Conservation (phyloP, 805 yeast species). For the Pichia deserticola region DNA sequence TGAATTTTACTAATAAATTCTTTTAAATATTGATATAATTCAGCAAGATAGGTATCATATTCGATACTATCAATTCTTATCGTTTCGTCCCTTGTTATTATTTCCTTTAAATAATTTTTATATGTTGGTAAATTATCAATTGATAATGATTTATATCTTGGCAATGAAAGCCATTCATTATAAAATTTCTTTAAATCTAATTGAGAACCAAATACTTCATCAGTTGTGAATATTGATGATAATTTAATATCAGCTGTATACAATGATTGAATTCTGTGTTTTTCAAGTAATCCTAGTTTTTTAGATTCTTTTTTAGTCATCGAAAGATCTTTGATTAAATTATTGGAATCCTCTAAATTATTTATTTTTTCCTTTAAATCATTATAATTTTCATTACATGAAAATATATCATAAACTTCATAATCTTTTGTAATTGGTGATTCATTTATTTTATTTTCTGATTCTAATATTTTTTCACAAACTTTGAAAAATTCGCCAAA, state of each 20-base stretch:
- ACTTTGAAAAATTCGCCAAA: background rate
- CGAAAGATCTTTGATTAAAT: constrained; percentile 37
- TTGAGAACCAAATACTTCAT: constrained; percentile 58
- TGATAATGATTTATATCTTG: constrained; percentile 13
- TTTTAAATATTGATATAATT: constrained; percentile 43
- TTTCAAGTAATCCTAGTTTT: background rate
- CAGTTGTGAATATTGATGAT: constrained; percentile 41
- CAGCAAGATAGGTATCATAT: constrained; percentile 39
- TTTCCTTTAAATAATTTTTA: constrained; percentile 10
- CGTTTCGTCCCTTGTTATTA: constrained; percentile 15
- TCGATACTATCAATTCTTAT: constrained; percentile 20
- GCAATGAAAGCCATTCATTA: constrained; percentile 45
- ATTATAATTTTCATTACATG: constrained; percentile 14
- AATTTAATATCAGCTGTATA: constrained; percentile 4
- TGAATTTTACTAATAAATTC: constrained; percentile 39
- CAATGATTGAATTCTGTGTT: background rate
- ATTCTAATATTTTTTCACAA: background rate
- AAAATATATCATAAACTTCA: constrained; percentile 28
- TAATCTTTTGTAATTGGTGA: background rate
- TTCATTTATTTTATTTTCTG: no score
- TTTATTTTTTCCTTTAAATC: constrained; percentile 13
- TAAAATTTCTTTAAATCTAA: constrained; percentile 51
- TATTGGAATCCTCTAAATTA: constrained; percentile 21
- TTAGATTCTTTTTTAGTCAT: background rate
- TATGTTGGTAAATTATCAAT: constrained; percentile 15